Base-by-base conservation (phyloP, 2,329 filamentous ascomycete species). In the Aspergillus sp. region DNA sequence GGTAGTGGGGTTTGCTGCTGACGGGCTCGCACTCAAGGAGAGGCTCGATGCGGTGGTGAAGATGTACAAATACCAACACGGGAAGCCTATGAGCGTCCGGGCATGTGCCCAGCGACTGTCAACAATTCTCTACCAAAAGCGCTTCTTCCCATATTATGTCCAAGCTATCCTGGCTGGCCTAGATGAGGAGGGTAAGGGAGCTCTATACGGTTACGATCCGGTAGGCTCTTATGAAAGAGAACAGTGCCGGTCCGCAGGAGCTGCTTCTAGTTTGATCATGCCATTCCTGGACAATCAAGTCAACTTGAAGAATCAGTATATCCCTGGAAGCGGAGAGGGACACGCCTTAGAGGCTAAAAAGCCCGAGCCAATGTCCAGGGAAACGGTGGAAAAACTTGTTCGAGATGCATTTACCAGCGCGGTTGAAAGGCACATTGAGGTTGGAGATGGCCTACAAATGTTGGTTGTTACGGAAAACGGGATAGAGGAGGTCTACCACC, bases 271-370 rank as follows among this genome's bases (percentile, higher is more conserved):
- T 70, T 80, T 99, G 76, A 99, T 99, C 78, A 99, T 97, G 90
- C 95, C 95, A 1, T 99, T 99, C 83, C 80, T 99, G 71, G 95
- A 99, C 77, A 99, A 99, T 76, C 96, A 99, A 79, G 95, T 99
- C 81, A 98, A 98, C 81, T 93, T 93, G 83, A 99, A 97, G 85
- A 99, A 99, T 76, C 93, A 97, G 81, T 96, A 96, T 74, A 83
- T 95, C 55, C 92, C 93, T 11, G 90, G 89, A 47, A 93, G 90
- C 68, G 92, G 91, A 56, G 84, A 85, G 59, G 93, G 93, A 43
- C 90, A 96, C 76, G 88, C 87, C 53, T 80, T 97, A 68, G 84
- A 88, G 66, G 83, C 84, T 59, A 75, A 73, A 60, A 73, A 73
- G 60, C 74, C 82, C 24, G 81, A 87, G 69, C 89, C 90, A 51